Base-by-base conservation (phyloP, 345 rosid species). In the Adansonia digitata region DNA sequence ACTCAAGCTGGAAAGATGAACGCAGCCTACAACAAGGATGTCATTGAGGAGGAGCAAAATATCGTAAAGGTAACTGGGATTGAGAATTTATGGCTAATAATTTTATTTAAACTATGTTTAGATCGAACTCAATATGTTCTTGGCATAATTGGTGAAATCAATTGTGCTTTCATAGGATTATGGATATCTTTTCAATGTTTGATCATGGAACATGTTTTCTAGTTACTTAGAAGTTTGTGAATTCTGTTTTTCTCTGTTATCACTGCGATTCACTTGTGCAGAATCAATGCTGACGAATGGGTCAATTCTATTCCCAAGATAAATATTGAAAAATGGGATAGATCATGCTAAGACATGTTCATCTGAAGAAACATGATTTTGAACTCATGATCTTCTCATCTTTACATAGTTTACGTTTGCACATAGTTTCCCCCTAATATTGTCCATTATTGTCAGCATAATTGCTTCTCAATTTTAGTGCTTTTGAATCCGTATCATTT, bases 1-100 rank as follows among this genome's bases (percentile, higher is more conserved):
- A 46, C 14, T 57, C 69, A 73, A 79, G 94, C 94, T 66, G 61
- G 67, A 40, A 55, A 76, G 68, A 80, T 89, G 64, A 78, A 79
- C 75, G 37, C 74, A 64, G 85, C 77, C 9, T 67, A 80, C 31
- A 40, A 5, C 10, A 15, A 60, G 5, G 70, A n/a, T 49, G 6
- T 84, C 67, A 51, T 57, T 22, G 73, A 82, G 49, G 85, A 79
- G 62, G 75, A 78, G 43, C 48, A 27, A 18, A 46, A 46, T 29
- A 29, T 69, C 29, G 5, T 18, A 17, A 11, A 17, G 72, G 72
- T 69, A 31, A 69, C 20, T 48, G 42, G 27, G 37, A 11, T 18
- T 48, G 9, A 46, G 17, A 29, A 8, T 48, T 69, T 48, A 69
- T 69, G 57, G n/a, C 10, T 48, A 13, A 29, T 27, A 29, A 29